These are phyloP conservation scores for Henckelia pumila DNA, from an alignment of 257 asterid genomes.

Conservation along the genomic window DNA sequence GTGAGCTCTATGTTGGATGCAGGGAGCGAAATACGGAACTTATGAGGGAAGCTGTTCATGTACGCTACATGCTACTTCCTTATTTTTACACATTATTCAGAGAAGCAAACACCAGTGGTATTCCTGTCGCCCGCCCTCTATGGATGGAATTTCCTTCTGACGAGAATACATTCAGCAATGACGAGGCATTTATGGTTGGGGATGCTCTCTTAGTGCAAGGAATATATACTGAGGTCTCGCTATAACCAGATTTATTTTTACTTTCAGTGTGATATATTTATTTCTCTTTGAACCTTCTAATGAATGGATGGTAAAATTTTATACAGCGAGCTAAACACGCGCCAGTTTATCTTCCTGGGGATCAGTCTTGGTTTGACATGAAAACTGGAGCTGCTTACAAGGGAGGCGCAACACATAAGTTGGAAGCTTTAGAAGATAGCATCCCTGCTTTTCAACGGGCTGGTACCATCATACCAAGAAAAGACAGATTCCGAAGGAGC, in stretches of 20 bases:
- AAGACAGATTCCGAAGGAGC: constrained; percentile 88
- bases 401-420: constrained; percentile 73
- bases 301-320: constrained; percentile 14
- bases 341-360: constrained; percentile 88
- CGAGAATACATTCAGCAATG: constrained; percentile 73
- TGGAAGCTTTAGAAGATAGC: constrained; percentile 70
- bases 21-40: constrained; percentile 83
- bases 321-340: constrained; percentile 74
- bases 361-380: constrained; percentile 76
- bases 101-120: constrained; percentile 84
- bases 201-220: constrained; percentile 93
- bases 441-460: constrained; percentile 91
- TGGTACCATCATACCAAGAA: constrained; percentile 90
- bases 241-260: constrained; percentile 6
- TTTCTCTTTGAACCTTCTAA: background rate
- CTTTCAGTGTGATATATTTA: background rate
- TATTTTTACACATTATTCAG: constrained; percentile 90
- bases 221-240: constrained; percentile 71
- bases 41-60: constrained; percentile 79
- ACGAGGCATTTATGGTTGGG: constrained; percentile 98
- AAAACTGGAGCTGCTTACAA: constrained; percentile 69
- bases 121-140: constrained; percentile 90
- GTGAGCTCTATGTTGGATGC: constrained; percentile 26
- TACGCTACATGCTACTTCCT: constrained; percentile 87
- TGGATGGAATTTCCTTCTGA: constrained; percentile 98